These are phyloP conservation scores for Diplodia mutila DNA, from an alignment of 2,329 filamentous ascomycete species.

Conservation along the genomic window DNA sequence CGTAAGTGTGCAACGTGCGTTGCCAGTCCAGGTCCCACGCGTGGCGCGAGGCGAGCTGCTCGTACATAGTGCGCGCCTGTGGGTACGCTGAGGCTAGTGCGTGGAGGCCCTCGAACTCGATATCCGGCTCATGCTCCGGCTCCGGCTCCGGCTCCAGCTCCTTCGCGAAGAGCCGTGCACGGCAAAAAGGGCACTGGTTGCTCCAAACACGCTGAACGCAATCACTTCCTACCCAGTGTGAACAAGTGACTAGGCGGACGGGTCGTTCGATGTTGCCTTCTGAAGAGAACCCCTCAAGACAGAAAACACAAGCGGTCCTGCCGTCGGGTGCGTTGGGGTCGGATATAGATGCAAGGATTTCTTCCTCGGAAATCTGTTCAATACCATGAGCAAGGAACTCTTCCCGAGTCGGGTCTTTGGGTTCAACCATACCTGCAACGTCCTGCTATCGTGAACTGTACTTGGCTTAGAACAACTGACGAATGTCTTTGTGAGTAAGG, in stretches of 20 bases:
- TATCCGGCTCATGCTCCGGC: background rate
- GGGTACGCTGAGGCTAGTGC: background rate
- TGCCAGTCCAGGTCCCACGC: background rate
- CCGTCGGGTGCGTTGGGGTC: background rate
- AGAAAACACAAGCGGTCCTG: background rate
- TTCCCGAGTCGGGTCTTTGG: background rate
- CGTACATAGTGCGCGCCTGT: background rate
- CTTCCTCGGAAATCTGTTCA: background rate
- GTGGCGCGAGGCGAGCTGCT: background rate
- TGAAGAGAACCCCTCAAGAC: slow-evolving; percentile 35
- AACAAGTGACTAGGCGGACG: background rate
- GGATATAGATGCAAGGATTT: background rate
- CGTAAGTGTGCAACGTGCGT: background rate
- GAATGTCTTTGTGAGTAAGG: background rate
- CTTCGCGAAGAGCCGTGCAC: background rate
- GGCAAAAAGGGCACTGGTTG: background rate
- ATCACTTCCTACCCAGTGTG: background rate
- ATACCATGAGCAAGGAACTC: background rate
- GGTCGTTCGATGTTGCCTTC: background rate
- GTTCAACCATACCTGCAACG: background rate
- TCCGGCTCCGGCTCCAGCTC: background rate
- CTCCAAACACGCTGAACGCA: background rate
- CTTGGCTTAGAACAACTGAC: background rate
- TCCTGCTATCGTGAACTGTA: background rate
- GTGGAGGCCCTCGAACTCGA: background rate